phyloP scores from a whole-genome alignment of 371 early-diverging fungal species.

The Mortierella sp. region DNA sequence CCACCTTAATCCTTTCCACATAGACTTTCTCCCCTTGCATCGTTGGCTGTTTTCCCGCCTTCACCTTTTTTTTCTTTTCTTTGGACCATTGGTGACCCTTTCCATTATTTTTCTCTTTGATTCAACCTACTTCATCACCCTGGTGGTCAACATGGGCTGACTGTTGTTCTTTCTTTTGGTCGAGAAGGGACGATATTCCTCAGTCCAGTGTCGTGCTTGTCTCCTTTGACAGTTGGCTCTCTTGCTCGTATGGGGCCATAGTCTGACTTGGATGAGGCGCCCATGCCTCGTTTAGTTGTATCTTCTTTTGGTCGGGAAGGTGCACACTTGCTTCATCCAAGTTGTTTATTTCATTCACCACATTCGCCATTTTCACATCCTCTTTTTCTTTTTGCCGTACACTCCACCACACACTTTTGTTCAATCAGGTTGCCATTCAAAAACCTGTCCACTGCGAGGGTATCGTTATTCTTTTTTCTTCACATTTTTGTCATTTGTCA shows the following conservation, averaged over 20 bases:
- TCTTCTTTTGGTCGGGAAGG: slow-evolving; percentile 49
- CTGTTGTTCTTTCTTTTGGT: slow-evolving; percentile 41
- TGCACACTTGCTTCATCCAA: not conserved
- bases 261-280: not conserved
- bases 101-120: not conserved
- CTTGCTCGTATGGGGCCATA: not conserved
- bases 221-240: not conserved
- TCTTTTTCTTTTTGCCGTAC: not conserved
- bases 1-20: not conserved
- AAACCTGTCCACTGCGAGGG: slow-evolving; percentile 25
- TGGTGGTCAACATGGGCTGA: not conserved
- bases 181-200: slow-evolving; percentile 21
- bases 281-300: not conserved
- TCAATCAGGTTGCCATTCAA: slow-evolving; percentile 34
- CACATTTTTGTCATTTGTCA: not conserved
- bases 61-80: slow-evolving; percentile 15
- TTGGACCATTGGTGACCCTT: slow-evolving; percentile 1
- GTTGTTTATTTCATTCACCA: not conserved
- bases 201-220: not conserved
- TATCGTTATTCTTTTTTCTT: slow-evolving; percentile 6
- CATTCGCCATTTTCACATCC: not conserved
- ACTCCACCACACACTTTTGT: not conserved
- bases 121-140: not conserved
- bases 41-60: slow-evolving; percentile 1
- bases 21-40: slow-evolving; percentile 6